These are phyloP conservation scores for Termitomyces sp. DNA, from an alignment of 768 basidiomycete genomes.

Conservation along the genomic window DNA sequence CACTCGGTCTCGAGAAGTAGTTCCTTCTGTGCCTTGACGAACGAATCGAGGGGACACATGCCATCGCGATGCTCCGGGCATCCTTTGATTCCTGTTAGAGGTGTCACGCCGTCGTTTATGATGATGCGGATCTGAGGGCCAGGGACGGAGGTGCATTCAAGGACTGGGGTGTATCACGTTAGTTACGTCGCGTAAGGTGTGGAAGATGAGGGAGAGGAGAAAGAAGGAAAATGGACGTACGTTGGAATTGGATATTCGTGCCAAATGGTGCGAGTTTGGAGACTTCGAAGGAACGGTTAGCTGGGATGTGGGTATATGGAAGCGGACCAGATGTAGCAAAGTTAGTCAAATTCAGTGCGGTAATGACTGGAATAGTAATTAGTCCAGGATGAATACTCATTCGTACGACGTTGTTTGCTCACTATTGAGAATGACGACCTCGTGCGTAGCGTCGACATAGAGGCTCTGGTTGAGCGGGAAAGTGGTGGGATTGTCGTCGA, in stretches of 20 bases:
- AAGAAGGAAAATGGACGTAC: conserved; percentile 36
- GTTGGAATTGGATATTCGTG: conserved; percentile 85
- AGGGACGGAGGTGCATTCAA: conserved; percentile 49
- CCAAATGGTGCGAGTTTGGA: conserved; percentile 83
- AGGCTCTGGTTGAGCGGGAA: conserved; percentile 70
- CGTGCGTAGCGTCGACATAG: conserved; percentile 89
- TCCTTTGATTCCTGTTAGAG: conserved; percentile 70
- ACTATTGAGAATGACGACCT: conserved; percentile 89
- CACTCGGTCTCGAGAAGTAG: conserved; percentile 67
- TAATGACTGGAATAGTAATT: conserved; percentile 48
- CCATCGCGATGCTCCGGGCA: conserved; percentile 73
- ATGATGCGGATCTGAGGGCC: conserved; percentile 71
- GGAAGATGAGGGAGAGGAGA: not conserved
- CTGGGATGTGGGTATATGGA: conserved; percentile 66
- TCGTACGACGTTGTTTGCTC: conserved; percentile 14
- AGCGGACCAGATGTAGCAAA: conserved; percentile 73
- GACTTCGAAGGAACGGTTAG: conserved; percentile 61
- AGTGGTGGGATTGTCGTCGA: conserved; percentile 61
- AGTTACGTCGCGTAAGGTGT: not conserved
- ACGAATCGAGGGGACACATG: conserved; percentile 69
- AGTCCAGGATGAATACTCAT: not conserved
- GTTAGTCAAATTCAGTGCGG: conserved; percentile 77
- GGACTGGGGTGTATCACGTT: conserved; percentile 37
- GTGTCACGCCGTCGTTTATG: conserved; percentile 84
- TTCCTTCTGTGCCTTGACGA: conserved; percentile 65